Evolutionary conservation across 148 eudicot genomes (phyloP).

Genomic region (Drosera capensis): DNA sequence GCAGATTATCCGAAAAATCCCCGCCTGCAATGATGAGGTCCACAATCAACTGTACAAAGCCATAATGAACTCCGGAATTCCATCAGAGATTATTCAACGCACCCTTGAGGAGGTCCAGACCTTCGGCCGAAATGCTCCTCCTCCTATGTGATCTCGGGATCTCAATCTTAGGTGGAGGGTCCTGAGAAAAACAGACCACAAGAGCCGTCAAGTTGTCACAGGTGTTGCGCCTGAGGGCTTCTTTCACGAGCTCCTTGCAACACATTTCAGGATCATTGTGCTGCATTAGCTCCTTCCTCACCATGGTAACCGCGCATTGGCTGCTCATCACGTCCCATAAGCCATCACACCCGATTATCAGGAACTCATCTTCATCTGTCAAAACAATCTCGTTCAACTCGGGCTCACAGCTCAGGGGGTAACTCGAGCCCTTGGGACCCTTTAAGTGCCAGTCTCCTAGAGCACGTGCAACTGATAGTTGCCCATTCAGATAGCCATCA

Average conservation of each 20-base stretch:
- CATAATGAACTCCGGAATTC: neutral
- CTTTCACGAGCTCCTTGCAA: slow-evolving; percentile 8
- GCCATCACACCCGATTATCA: slow-evolving; percentile 12
- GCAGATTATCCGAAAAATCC: slow-evolving; percentile 7
- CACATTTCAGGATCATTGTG: slow-evolving; percentile 8
- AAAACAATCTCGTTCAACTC: slow-evolving; percentile 8
- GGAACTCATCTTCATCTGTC: slow-evolving; percentile 11
- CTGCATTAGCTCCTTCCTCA: slow-evolving; percentile 9
- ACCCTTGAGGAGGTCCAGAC: slow-evolving; percentile 11
- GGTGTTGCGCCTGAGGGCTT: slow-evolving; percentile 11
- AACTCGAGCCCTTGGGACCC: slow-evolving; percentile 12
- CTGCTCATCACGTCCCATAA: slow-evolving; percentile 14
- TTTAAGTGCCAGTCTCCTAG: slow-evolving; percentile 15
- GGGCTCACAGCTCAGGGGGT: slow-evolving; percentile 11
- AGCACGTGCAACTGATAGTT: slow-evolving; percentile 12
- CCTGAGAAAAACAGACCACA: slow-evolving; percentile 9
- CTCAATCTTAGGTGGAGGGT: slow-evolving; percentile 12
- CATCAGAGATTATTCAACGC: slow-evolving; percentile 2
- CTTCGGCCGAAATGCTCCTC: slow-evolving; percentile 12
- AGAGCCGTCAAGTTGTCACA: slow-evolving; percentile 11
- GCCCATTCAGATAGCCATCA: slow-evolving; percentile 12
- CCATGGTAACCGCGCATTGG: slow-evolving; percentile 11
- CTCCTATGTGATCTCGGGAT: slow-evolving; percentile 11
- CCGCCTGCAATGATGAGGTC: slow-evolving; percentile 2
- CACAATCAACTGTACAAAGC: slow-evolving; percentile 7